Evolutionary conservation across 371 early-diverging fungal species (phyloP).

Genomic region (Gilbertella persicaria): DNA sequence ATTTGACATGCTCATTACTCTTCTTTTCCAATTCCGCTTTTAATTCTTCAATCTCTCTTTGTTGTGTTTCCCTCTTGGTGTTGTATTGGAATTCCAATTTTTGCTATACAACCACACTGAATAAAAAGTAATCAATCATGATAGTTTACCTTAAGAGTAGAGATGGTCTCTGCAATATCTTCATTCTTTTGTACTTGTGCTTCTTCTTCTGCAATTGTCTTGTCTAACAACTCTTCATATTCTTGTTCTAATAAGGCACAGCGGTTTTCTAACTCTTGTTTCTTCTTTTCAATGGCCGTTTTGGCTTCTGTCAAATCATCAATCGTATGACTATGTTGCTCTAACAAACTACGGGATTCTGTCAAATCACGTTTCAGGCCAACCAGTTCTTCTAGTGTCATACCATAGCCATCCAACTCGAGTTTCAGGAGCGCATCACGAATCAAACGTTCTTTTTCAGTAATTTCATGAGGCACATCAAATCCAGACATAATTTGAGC

Average conservation of each 20-base stretch:
- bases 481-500: slow-evolving; percentile 85
- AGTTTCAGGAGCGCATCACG: slow-evolving; percentile 74
- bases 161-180: slow-evolving; percentile 71
- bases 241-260: slow-evolving; percentile 78
- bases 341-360: slow-evolving; percentile 66
- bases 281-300: slow-evolving; percentile 60
- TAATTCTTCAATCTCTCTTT: slow-evolving; percentile 79
- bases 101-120: slow-evolving; percentile 25
- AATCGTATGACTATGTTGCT: slow-evolving; percentile 71
- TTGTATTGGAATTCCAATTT: slow-evolving; percentile 44
- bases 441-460: slow-evolving; percentile 80
- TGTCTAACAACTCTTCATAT: slow-evolving; percentile 92
- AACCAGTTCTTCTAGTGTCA: slow-evolving; percentile 72
- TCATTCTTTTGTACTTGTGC: slow-evolving; percentile 59
- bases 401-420: slow-evolving; percentile 36
- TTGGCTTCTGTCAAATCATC: slow-evolving; percentile 66
- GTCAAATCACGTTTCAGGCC: slow-evolving; percentile 78
- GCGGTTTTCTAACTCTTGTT: slow-evolving; percentile 73
- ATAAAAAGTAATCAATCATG: no score
- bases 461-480: slow-evolving; percentile 75
- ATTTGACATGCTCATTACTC: slow-evolving; percentile 71
- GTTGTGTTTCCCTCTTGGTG: slow-evolving; percentile 57
- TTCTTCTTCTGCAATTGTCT: slow-evolving; percentile 92
- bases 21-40: slow-evolving; percentile 66
- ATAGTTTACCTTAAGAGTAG: slow-evolving; percentile 78